A percentile compares a stretch with the other conserved stretches of the same genome.
phyloP scores from a whole-genome alignment of 768 basidiomycete genomes.

The Xerocomellus dryophilus region DNA sequence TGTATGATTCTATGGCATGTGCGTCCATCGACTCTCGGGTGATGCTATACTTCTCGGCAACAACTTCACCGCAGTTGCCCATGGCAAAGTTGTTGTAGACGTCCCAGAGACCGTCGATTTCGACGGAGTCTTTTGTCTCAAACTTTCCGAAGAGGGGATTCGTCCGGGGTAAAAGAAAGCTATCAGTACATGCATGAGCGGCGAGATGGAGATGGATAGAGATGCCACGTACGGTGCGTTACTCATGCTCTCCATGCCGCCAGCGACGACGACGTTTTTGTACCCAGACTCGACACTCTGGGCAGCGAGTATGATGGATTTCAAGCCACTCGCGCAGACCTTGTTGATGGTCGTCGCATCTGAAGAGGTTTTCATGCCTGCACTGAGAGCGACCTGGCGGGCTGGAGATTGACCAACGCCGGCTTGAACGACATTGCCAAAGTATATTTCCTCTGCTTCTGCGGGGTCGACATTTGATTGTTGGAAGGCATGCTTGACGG shows the following conservation, averaged over 20 bases:
- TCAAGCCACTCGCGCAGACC: slow-evolving; percentile 97
- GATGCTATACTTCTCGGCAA: slow-evolving; percentile 80
- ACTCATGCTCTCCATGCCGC: slow-evolving; percentile 99
- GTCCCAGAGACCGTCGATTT: slow-evolving; percentile 93
- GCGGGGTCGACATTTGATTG: slow-evolving; percentile 77
- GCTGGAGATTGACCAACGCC: slow-evolving; percentile 98
- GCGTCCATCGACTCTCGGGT: slow-evolving; percentile 84
- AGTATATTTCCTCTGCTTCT: slow-evolving; percentile 90
- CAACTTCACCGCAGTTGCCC: slow-evolving; percentile 93
- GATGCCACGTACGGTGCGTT: slow-evolving; percentile 82
- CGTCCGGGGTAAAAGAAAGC: slow-evolving; percentile 78
- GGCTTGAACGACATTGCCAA: slow-evolving; percentile 97
- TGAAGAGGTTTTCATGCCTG: slow-evolving; percentile 80
- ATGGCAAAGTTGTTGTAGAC: slow-evolving; percentile 97
- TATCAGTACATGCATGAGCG: slow-evolving; percentile 25
- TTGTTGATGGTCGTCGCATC: slow-evolving; percentile 99
- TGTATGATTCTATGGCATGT: slow-evolving; percentile 94
- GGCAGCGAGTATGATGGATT: slow-evolving; percentile 89
- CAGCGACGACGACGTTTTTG: slow-evolving; percentile 82
- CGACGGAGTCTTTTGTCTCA: slow-evolving; percentile 80
- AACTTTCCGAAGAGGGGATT: slow-evolving; percentile 89
- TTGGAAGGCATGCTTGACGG: slow-evolving; percentile 86
- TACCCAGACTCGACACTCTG: slow-evolving; percentile 89
- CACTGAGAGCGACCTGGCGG: slow-evolving; percentile 88
- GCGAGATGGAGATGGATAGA: not conserved